Base-by-base conservation (phyloP, 2,329 filamentous ascomycete species). In the Botrytis fabae region DNA sequence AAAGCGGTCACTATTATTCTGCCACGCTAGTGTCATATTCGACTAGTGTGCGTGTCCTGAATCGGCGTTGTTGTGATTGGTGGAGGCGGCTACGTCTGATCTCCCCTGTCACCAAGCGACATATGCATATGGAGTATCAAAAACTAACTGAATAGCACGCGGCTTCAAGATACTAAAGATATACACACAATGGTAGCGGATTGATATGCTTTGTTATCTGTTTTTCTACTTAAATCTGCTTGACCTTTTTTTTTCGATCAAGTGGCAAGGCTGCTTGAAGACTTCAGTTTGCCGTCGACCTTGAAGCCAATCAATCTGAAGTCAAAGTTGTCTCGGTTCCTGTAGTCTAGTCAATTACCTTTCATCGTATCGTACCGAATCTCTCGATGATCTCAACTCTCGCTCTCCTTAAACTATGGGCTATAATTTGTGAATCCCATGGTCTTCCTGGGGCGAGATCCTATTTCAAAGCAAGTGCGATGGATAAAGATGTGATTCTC, bases 51-150 rank as follows among this genome's bases (percentile, higher is more conserved):
- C 9, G 42, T 60, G 32, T 69, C 54, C 63, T 54, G 42, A 69
- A 72, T 69, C 51, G 54, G 70, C 70, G 51, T 32, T 42, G 51
- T 61, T 61, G 22, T 69, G 70, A 72, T 72, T 72, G 70, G 70
- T 22, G 14, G 48, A 61, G 16, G 2, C 25, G 12, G 10, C 9
- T 20, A 16, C 18, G 7, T 68, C 18, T n/a, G 38, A 28, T 20
- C 51, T 40, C 25, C 22, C 18, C 9, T 66, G 44, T 9, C 25
- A 14, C 4, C 25, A 64, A 64, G n/a, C 40, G n/a, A 63, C 40
- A 16, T 32, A 44, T 4, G 32, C 32, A 32, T 32, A 32, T 32
- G 18, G 7, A 54, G n/a, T 54, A 14, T 18, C 0, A 12, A 18
- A 18, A 18, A 62, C 14, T n/a, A 22, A n/a, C 25, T n/a, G 14